These are phyloP conservation scores for Botryotinia globosa DNA, from an alignment of 2,329 filamentous ascomycete species.

Conservation along the genomic window DNA sequence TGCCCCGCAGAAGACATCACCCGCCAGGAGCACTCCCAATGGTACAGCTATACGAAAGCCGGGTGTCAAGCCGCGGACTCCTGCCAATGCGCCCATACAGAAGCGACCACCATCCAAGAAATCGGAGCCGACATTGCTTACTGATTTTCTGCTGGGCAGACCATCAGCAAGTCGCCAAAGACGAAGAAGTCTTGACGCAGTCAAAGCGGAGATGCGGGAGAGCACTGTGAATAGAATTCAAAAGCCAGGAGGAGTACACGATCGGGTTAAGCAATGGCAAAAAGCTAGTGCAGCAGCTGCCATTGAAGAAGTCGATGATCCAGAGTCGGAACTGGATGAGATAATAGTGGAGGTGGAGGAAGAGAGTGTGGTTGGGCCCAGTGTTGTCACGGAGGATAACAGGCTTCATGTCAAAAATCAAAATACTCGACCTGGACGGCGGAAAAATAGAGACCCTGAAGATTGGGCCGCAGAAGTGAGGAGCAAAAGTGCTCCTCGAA, in stretches of 20 bases:
- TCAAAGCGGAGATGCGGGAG: conserved; percentile 53
- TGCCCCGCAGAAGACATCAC: conserved; percentile 23
- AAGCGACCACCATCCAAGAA: conserved; percentile 29
- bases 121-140: conserved; percentile 49
- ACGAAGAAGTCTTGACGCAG: conserved; percentile 56
- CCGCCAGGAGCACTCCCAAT: conserved; percentile 28
- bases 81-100: conserved; percentile 33
- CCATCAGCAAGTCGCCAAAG: conserved; percentile 54
- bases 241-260: conserved; percentile 66
- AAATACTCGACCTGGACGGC: conserved; percentile 22
- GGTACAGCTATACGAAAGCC: conserved; percentile 27
- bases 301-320: conserved; percentile 50
- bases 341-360: conserved; percentile 59
- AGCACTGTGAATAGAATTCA: conserved; percentile 57
- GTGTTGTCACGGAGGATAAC: conserved; percentile 52
- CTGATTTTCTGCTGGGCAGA: conserved; percentile 57
- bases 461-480: conserved; percentile 26
- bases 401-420: conserved; percentile 47
- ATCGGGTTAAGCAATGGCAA: conserved; percentile 83
- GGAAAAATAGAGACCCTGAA: conserved; percentile 37
- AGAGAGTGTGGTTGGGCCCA: conserved; percentile 46
- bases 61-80: conserved; percentile 26
- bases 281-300: conserved; percentile 69
- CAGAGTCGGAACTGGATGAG: conserved; percentile 55
- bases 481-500: conserved; percentile 59